Percentiles rank a stretch among this genome's conserved stretches.
Conservation (phyloP, 352 stramenopile genomes). For the Thalassiosira livingstoniorum region DNA sequence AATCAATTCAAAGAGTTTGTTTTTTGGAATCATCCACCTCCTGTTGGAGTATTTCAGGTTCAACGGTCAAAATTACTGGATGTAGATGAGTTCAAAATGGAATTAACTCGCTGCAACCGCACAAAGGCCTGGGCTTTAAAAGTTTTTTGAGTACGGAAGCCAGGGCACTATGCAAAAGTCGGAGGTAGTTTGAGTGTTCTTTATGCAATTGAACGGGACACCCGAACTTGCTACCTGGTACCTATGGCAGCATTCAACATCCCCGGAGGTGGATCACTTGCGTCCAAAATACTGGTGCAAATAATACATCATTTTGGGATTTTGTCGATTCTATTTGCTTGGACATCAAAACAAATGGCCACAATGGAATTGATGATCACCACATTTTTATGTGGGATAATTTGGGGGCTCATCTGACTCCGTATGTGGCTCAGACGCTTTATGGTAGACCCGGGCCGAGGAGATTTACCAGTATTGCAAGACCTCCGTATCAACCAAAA, state of each 20-base stretch:
- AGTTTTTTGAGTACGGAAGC: not conserved
- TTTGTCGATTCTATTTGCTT: slow-evolving; percentile 14
- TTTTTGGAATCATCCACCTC: slow-evolving; percentile 8
- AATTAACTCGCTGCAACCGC: not conserved
- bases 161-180: not conserved
- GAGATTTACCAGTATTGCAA: slow-evolving; percentile 3
- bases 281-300: not conserved
- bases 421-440: slow-evolving; percentile 14
- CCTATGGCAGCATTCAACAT: not conserved
- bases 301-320: slow-evolving; percentile 3
- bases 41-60: slow-evolving; percentile 1
- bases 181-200: not conserved
- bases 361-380: slow-evolving; percentile 9
- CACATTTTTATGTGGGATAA: slow-evolving; percentile 33
- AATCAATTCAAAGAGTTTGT: slow-evolving; percentile 1
- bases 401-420: slow-evolving; percentile 3
- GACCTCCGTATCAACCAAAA: slow-evolving; percentile 29
- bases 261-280: not conserved
- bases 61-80: not conserved
- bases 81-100: not conserved
- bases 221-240: not conserved
- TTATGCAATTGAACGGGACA: no score
- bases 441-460: not conserved
- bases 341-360: slow-evolving; percentile 13
- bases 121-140: not conserved